Conservation (phyloP, 2,329 filamentous ascomycete species). For the Coniochaeta sp. region DNA sequence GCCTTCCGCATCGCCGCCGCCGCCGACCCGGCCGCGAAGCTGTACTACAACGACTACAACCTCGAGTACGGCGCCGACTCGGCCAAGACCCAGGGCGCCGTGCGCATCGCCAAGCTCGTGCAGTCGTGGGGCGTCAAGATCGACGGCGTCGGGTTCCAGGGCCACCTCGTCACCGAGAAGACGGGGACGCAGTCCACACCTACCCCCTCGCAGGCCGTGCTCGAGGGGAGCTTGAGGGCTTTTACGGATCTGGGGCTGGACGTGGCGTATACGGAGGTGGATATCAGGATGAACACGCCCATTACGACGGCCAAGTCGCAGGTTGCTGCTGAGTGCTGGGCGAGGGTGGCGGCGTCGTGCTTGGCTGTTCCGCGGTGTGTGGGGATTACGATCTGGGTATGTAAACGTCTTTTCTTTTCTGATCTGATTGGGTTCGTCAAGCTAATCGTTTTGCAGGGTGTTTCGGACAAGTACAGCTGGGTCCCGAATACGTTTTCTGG, state of each 20-base stretch:
- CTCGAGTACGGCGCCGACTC: conserved; percentile 29
- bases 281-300: conserved; percentile 37
- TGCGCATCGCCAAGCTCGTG: conserved; percentile 23
- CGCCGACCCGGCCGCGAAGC: conserved; percentile 37
- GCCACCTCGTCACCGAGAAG: conserved; percentile 35
- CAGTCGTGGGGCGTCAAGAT: conserved; percentile 33
- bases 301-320: conserved; percentile 26
- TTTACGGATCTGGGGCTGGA: conserved; percentile 37
- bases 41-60: conserved; percentile 45
- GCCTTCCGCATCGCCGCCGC: conserved; percentile 40
- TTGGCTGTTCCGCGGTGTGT: conserved; percentile 18
- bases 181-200: conserved; percentile 26
- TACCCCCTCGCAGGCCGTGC: conserved; percentile 21
- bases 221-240: conserved; percentile 26
- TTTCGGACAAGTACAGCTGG: conserved; percentile 19
- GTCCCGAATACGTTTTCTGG: conserved; percentile 15
- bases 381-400: conserved; percentile 21
- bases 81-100: conserved; percentile 26
- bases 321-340: conserved; percentile 35
- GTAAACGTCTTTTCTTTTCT: conserved; percentile 1
- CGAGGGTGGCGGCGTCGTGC: conserved; percentile 17
- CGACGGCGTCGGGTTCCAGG: conserved; percentile 44
- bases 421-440: not conserved
- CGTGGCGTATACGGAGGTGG: conserved; percentile 46
- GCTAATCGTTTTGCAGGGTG: conserved; percentile 12